Percentiles rank a stretch among this genome's conserved stretches.
phyloP scores from a whole-genome alignment of 2,329 filamentous ascomycete species.

The Mariannaea elegans region DNA sequence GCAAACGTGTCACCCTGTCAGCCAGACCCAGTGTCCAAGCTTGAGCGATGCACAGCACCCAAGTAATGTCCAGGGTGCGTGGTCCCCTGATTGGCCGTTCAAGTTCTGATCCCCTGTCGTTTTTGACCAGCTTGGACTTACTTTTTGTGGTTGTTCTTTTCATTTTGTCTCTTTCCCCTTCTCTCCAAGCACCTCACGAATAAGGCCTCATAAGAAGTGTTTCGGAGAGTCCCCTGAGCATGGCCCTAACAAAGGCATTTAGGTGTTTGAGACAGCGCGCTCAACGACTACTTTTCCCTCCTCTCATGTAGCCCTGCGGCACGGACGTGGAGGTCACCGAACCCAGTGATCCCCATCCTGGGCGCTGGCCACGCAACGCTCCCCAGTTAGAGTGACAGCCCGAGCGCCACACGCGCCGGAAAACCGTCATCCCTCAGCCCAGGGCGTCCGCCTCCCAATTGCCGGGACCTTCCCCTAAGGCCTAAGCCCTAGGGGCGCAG shows the following conservation, averaged over 20 bases:
- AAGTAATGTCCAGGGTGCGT: conserved; percentile 20
- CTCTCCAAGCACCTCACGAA: not conserved
- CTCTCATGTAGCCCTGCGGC: conserved; percentile 20
- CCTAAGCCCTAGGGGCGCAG: conserved; percentile 25
- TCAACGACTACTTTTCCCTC: not conserved
- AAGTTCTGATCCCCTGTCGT: conserved; percentile 25
- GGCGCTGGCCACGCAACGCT: conserved; percentile 22
- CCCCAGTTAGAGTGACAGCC: conserved; percentile 21
- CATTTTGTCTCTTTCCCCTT: not conserved
- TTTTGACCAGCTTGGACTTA: conserved; percentile 22
- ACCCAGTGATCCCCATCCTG: conserved; percentile 19
- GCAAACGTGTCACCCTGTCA: conserved; percentile 21
- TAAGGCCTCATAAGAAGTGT: not conserved
- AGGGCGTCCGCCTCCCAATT: conserved; percentile 17
- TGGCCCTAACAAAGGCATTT: no score
- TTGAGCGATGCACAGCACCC: conserved; percentile 26
- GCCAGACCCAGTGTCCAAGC: conserved; percentile 21
- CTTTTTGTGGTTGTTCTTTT: conserved; percentile 26
- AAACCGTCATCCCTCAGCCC: conserved; percentile 13
- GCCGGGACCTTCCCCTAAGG: conserved; percentile 22
- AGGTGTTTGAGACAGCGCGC: not conserved
- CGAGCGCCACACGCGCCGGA: conserved; percentile 24
- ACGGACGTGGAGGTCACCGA: conserved; percentile 18
- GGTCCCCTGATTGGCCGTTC: conserved; percentile 30
- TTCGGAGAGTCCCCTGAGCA: not conserved